A percentile compares a stretch with the other conserved stretches of the same genome.
phyloP scores from a whole-genome alignment of 306 rosid genomes.

The Lithocarpus polystachyus region DNA sequence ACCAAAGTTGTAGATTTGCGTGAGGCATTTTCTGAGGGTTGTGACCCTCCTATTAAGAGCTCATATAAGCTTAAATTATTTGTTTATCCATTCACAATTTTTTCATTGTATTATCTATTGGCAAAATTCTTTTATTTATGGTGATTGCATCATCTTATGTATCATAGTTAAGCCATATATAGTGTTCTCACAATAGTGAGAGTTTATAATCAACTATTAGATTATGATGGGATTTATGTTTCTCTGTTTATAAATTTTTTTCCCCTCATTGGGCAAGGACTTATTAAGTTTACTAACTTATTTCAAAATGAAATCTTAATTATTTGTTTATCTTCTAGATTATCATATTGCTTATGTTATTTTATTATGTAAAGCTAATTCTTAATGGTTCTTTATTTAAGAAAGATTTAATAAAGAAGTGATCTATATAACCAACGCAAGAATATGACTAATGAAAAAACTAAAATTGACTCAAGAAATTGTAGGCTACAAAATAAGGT shows the following conservation, averaged over 20 bases:
- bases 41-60: slow-evolving; percentile 38
- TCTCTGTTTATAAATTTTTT: neutral
- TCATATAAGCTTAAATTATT: slow-evolving; percentile 55
- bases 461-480: too few relatives aligned
- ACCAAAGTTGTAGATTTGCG: slow-evolving; percentile 67
- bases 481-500: too few relatives aligned
- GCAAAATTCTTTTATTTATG: neutral
- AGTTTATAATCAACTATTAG: neutral
- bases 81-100: neutral
- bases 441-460: too few relatives aligned
- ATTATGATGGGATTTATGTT: neutral
- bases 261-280: neutral
- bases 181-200: neutral
- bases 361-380: neutral
- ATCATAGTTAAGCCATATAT: neutral
- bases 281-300: neutral
- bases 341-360: neutral
- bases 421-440: too few relatives aligned
- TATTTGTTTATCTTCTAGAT: neutral
- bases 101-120: neutral
- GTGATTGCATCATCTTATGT: neutral
- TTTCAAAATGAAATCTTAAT: neutral
- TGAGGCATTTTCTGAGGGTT: slow-evolving; percentile 52
- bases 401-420: too few relatives aligned
- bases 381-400: neutral